Percentiles rank a stretch among this genome's conserved stretches.
Evolutionary conservation across 805 yeast species (phyloP).

Genomic region (Brettanomyces bruxellensis): DNA sequence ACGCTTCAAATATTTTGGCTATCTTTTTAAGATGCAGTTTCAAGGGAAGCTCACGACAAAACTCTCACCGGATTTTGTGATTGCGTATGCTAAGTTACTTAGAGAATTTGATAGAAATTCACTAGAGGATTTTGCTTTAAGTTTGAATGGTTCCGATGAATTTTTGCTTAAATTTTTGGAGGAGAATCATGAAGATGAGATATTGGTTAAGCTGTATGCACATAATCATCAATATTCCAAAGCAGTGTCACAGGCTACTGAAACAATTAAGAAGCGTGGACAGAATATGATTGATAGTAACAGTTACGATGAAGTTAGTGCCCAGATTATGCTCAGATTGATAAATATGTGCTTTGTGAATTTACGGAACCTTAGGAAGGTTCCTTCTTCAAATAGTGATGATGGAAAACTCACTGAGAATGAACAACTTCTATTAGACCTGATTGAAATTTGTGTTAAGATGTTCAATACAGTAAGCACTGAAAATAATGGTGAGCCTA

Average conservation of each 20-base stretch:
- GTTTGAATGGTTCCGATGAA: slow-evolving; percentile 8
- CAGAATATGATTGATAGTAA: slow-evolving; percentile 17
- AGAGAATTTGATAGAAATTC: slow-evolving; percentile 13
- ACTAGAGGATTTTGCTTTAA: slow-evolving; percentile 11
- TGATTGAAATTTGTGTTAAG: slow-evolving; percentile 31
- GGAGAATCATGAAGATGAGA: slow-evolving; percentile 19
- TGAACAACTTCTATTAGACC: slow-evolving; percentile 30
- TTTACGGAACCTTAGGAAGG: not conserved
- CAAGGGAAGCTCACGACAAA: slow-evolving; percentile 6
- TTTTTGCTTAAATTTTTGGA: slow-evolving; percentile 16
- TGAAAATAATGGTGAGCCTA: not conserved
- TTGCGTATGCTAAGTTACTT: slow-evolving; percentile 20
- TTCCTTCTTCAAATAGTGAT: not conserved
- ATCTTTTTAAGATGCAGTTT: slow-evolving; percentile 19
- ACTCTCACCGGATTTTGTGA: slow-evolving; percentile 9
- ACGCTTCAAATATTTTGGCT: slow-evolving; percentile 26
- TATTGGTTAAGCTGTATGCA: slow-evolving; percentile 26
- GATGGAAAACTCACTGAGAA: slow-evolving; percentile 16
- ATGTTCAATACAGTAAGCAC: slow-evolving; percentile 22
- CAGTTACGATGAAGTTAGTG: not conserved
- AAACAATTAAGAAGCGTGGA: slow-evolving; percentile 9
- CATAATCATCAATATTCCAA: slow-evolving; percentile 10
- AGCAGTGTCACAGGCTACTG: slow-evolving; percentile 22
- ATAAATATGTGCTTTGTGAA: slow-evolving; percentile 24
- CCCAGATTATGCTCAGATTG: not conserved